Conservation (phyloP, 345 rosid genomes). For the Mercurialis annua region DNA sequence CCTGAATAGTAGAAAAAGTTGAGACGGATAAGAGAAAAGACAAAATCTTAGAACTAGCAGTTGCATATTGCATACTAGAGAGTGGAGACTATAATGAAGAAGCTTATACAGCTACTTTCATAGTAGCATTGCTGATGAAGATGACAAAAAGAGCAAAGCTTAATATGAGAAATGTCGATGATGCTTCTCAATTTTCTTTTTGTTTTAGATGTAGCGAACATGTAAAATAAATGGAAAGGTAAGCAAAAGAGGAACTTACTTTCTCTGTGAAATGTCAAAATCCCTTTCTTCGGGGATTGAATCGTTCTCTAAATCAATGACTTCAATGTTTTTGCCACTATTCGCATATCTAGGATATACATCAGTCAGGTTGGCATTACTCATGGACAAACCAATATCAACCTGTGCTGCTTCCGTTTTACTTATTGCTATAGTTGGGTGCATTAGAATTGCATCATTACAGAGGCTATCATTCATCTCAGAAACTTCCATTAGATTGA, state of each 20-base stretch:
- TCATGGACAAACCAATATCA: constrained; percentile 78
- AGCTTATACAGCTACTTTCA: not conserved
- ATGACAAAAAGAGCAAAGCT: constrained; percentile 10
- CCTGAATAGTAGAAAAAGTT: constrained; percentile 44
- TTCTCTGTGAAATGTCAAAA: constrained; percentile 45
- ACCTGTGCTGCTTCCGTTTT: constrained; percentile 47
- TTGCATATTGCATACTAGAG: not conserved
- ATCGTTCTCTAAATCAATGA: constrained; percentile 88
- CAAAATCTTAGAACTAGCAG: constrained; percentile 8
- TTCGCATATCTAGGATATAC: constrained; percentile 43
- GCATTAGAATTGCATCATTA: constrained; percentile 35
- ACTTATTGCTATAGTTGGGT: constrained; percentile 33
- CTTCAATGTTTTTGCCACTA: constrained; percentile 69
- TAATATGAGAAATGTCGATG: not conserved
- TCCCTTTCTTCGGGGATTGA: constrained; percentile 52
- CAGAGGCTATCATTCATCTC: constrained; percentile 53
- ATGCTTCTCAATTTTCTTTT: not conserved
- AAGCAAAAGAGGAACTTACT: constrained; percentile 40
- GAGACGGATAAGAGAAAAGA: constrained; percentile 15
- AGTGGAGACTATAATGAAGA: not conserved
- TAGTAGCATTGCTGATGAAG: not conserved
- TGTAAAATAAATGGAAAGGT: not conserved
- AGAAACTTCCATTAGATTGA: constrained; percentile 75
- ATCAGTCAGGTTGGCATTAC: constrained; percentile 50
- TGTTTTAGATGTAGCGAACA: not conserved